Evolutionary conservation across 1,284 basidiomycete genomes (phyloP).

Genomic region (Ustilago tritici): DNA sequence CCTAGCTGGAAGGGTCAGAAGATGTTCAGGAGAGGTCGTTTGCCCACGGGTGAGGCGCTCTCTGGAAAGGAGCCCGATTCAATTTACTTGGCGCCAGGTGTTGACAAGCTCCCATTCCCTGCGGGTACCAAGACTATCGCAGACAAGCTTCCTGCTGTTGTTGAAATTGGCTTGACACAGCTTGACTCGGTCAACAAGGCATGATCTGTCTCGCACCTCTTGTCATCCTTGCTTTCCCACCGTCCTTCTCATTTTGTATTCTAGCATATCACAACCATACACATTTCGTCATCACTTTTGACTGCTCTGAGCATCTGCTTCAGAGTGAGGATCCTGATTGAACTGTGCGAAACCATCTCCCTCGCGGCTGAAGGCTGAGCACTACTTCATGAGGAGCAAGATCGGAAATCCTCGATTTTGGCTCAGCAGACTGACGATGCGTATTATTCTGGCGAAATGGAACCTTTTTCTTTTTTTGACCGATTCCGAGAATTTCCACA

Average conservation of each 20-base stretch:
- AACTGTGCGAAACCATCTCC: not conserved
- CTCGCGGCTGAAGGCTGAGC: not conserved
- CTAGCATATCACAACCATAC: constrained; percentile 23
- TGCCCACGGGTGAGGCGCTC: constrained; percentile 74
- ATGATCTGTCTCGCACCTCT: constrained; percentile 4
- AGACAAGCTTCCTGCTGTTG: constrained; percentile 71
- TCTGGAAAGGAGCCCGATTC: constrained; percentile 78
- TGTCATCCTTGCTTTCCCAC: not conserved
- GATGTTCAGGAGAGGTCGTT: constrained; percentile 60
- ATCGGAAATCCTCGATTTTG: constrained; percentile 1
- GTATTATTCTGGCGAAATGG: constrained; percentile 6
- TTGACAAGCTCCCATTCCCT: constrained; percentile 88
- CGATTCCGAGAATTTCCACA: constrained; percentile 49
- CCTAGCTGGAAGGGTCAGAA: constrained; percentile 65
- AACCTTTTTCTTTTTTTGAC: constrained; percentile 14
- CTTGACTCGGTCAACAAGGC: constrained; percentile 38
- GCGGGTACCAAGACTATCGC: constrained; percentile 87
- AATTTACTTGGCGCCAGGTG: constrained; percentile 84
- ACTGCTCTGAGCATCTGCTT: not conserved
- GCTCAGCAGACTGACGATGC: not conserved
- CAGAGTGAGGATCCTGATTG: not conserved
- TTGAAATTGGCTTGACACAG: constrained; percentile 61
- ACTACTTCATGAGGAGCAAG: not conserved
- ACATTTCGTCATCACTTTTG: not conserved
- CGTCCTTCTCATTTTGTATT: constrained; percentile 22